Evolutionary conservation across 495 filamentous ascomycete genomes (phyloP).

Genomic region (Hyaloscypha finlandica): DNA sequence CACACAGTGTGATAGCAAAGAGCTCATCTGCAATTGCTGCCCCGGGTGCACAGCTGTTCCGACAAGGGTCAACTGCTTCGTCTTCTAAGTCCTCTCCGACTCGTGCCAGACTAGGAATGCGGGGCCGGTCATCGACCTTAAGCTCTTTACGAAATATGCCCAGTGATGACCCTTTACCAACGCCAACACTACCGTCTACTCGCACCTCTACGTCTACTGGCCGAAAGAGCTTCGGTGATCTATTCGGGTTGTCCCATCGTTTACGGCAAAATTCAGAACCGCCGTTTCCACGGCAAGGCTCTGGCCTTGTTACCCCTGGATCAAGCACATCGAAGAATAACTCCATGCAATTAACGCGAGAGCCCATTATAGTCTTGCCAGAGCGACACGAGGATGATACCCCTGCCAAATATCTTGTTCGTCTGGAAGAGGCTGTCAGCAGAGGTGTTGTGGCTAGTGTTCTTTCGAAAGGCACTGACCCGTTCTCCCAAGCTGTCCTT

Average conservation of each 20-base stretch:
- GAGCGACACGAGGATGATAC: constrained; percentile 86
- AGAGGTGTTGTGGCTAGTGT: constrained; percentile 78
- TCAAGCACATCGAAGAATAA: constrained; percentile 69
- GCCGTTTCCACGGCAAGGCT: constrained; percentile 61
- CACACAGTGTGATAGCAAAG: constrained; percentile 51
- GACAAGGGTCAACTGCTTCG: constrained; percentile 62
- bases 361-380: constrained; percentile 63
- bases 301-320: constrained; percentile 63
- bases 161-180: constrained; percentile 59
- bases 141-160: constrained; percentile 64
- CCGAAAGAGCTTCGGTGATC: constrained; percentile 85
- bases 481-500: constrained; percentile 79
- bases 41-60: constrained; percentile 61
- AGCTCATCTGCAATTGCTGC: constrained; percentile 44
- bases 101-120: constrained; percentile 52
- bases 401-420: constrained; percentile 81
- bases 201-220: constrained; percentile 82
- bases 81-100: constrained; percentile 71
- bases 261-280: constrained; percentile 78
- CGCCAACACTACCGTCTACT: constrained; percentile 55
- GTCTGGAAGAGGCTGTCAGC: constrained; percentile 76
- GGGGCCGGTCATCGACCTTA: constrained; percentile 87
- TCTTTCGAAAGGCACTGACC: constrained; percentile 78
- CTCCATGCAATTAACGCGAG: constrained; percentile 64
- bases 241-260: constrained; percentile 73